These are phyloP conservation scores for Aspergillus brunneoviolaceus DNA, from an alignment of 2,329 filamentous ascomycete species.

Conservation along the genomic window DNA sequence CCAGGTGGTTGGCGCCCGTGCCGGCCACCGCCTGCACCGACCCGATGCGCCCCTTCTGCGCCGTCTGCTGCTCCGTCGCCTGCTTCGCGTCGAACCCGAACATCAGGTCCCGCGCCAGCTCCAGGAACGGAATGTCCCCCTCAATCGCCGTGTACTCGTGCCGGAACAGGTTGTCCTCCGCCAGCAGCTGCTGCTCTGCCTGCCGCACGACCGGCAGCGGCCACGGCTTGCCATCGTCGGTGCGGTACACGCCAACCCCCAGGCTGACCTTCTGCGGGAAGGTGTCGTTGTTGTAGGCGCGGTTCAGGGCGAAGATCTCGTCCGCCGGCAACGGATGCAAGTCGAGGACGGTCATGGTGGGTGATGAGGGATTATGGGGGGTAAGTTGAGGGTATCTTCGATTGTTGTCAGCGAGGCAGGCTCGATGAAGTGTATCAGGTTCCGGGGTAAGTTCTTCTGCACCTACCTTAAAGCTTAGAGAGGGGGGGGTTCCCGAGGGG, in stretches of 20 bases:
- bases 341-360: conserved; percentile 30
- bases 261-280: conserved; percentile 78
- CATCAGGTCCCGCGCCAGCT: conserved; percentile 83
- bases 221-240: conserved; percentile 94
- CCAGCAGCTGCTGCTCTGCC: conserved; percentile 69
- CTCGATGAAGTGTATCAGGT: not conserved
- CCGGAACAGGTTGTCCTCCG: conserved; percentile 81
- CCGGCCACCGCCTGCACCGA: conserved; percentile 94
- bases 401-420: not conserved
- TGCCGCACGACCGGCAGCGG: conserved; percentile 89
- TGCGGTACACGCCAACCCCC: conserved; percentile 86
- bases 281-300: conserved; percentile 75
- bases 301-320: conserved; percentile 84
- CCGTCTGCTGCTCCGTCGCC: conserved; percentile 26
- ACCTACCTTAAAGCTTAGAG: not conserved
- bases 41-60: conserved; percentile 51
- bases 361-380: not conserved
- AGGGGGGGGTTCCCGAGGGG: not conserved
- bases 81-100: conserved; percentile 61
- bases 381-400: not conserved
- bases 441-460: not conserved
- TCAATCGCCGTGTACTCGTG: conserved; percentile 98
- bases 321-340: conserved; percentile 88
- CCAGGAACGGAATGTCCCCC: conserved; percentile 77
- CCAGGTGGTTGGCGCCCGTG: conserved; percentile 89